Evolutionary conservation across 441 rosid genomes (phyloP), one percentile per base, ranked within the genome.

Genomic region (Arabidopsis hybrid): DNA sequence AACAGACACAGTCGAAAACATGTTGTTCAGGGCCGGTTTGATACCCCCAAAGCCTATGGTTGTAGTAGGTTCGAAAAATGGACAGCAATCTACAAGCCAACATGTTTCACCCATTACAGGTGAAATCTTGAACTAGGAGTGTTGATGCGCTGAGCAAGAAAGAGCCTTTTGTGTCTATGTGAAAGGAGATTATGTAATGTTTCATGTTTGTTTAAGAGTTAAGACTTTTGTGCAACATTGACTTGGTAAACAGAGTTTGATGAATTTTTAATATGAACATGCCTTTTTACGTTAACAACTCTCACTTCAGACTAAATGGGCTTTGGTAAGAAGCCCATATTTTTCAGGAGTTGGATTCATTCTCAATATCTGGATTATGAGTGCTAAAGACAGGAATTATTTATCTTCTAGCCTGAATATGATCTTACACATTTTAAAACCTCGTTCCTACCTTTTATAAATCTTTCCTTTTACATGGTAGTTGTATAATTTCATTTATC

Each of bases 71-170:
- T 85, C 85, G 32, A 94, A 87, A 76, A 91, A 90, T 12, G 95
- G 97, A 52, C 86, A 89, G 2, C 82, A 88, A 9, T 87, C 91
- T 74, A 77, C 75, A 1, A 86, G 82, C 63, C 90, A 86, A 21
- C 93, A 88, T n/a, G 82, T 88, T 51, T 88, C 93, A 79, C 93
- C 97, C 36, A 79, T 91, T 71, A 88, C 91, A 6, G 96, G 97
- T 43, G 84, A 83, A 39, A 29, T 89, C 78, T 66, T 86, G 83
- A 67, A 79, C 57, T 75, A 4, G 80, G 69, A 79, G 17, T 18
- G 65, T 34, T 29, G 49, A 6, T 64, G 71, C 43, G 3, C 18
- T 50, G 50, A 60, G 63, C 49, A 29, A 26, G n/a, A 43, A 47
- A 52, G 57, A 8, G 46, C 43, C 43, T 59, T 16, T 57, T 47